Evolutionary conservation across 2,329 filamentous ascomycete genomes (phyloP).

Genomic region (Botrytis paeoniae): DNA sequence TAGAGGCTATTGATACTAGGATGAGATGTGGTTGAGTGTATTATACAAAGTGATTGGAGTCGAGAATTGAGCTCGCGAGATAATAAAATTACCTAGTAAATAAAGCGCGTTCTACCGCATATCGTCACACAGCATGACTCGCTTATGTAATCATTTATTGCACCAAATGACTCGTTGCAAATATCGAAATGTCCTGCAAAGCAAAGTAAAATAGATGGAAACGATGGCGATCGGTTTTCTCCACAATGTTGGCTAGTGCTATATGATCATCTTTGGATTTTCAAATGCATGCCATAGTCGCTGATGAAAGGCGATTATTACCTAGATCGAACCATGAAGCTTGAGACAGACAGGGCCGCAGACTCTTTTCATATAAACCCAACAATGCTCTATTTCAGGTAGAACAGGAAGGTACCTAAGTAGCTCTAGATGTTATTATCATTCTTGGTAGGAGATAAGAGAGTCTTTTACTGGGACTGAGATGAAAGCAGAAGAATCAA

Average conservation of each 20-base stretch:
- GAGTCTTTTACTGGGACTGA: not conserved
- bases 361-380: not conserved
- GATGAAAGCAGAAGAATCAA: not conserved
- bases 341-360: not conserved
- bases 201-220: not conserved
- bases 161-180: not conserved
- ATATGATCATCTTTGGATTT: not conserved
- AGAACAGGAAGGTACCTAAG: not conserved
- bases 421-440: not conserved
- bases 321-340: not conserved
- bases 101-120: not conserved
- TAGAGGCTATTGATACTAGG: not conserved
- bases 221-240: not conserved
- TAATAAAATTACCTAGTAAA: not conserved
- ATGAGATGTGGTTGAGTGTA: not conserved
- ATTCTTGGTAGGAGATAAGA: too few relatives aligned
- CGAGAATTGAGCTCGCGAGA: not conserved
- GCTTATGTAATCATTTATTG: not conserved
- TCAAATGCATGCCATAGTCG: not conserved
- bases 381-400: not conserved
- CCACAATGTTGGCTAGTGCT: not conserved
- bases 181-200: not conserved
- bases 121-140: conserved; percentile 9
- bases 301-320: not conserved
- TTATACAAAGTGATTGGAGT: not conserved